Base-by-base conservation (phyloP, 2,329 filamentous ascomycete species). In the Aspergillus awamori region DNA sequence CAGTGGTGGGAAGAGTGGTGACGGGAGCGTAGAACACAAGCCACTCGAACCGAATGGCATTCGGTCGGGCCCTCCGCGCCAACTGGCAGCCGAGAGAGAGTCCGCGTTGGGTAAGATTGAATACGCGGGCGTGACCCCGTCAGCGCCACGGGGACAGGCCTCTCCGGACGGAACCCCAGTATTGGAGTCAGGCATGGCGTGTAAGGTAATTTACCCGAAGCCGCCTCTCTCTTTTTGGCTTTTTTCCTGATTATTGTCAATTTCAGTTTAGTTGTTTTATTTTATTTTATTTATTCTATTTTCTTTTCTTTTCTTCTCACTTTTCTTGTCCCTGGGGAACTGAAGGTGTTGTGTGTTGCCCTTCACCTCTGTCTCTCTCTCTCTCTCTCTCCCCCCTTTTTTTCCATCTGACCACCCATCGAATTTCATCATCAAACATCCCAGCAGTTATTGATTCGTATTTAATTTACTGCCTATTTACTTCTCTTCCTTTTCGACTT, bases 201-300 rank as follows among this genome's bases (percentile, higher is more conserved):
- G 33, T 33, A 43, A 52, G 51, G 62, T 63, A 63, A 63, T 61
- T 63, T 63, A 63, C 59, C 61, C 62, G 62, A 61, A 22, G 55
- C 26, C 30, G 55, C 33, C 30, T 43, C 24, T 28, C 41, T 60
- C 36, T 38, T 17, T 26, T 17, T 39, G 36, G 33, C 24, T 56
- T 24, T 24, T 39, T 24, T n/a, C 17, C 17, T 20, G 17, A 20
- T 20, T 20, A 20, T 20, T 20, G 17, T 20, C 17, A 20, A 20
- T 20, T 20, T 20, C 2, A 20, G 17, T 20, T 20, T 20, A 20
- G 17, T 20, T 20, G 17, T 20, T 20, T 20, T 1, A 20, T 20
- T 20, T 20, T 20, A 20, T 20, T 20, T 11, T 1, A 30, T 30
- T 10, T 1, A 30, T 30, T 30, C 5, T 11, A 4, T 30, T 30